A percentile compares a stretch with the other conserved stretches of the same genome.
Evolutionary conservation across 345 rosid species (phyloP).

Genomic region (Sonneratia caseolaris): DNA sequence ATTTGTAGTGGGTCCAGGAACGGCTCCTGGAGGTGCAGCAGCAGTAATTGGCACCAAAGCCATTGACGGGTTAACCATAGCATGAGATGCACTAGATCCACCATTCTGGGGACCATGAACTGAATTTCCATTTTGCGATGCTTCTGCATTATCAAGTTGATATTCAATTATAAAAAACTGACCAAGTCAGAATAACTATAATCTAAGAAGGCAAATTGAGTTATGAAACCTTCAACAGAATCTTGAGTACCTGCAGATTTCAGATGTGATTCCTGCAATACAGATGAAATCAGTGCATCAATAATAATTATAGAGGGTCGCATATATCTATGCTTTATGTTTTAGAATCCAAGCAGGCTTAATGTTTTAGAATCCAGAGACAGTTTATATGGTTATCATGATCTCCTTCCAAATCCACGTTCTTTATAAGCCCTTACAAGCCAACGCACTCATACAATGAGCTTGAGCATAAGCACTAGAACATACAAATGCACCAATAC

Average conservation of each 20-base stretch:
- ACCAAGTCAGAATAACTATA: background rate
- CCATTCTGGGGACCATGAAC: slow-evolving; percentile 60
- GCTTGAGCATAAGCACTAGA: background rate
- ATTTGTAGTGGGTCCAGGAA: slow-evolving; percentile 84
- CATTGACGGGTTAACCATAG: slow-evolving; percentile 42
- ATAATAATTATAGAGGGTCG: background rate
- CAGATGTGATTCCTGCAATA: slow-evolving; percentile 50
- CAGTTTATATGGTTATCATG: background rate
- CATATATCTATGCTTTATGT: background rate
- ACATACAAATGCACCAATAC: background rate
- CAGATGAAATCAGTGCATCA: slow-evolving; percentile 11
- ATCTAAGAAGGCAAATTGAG: slow-evolving; percentile 3
- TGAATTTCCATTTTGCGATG: slow-evolving; percentile 72
- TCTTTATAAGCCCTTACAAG: background rate
- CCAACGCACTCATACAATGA: background rate
- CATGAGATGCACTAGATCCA: slow-evolving; percentile 36
- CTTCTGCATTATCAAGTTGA: slow-evolving; percentile 27
- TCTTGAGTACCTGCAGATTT: slow-evolving; percentile 77
- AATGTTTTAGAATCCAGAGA: background rate
- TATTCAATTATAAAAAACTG: background rate
- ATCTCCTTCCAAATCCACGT: background rate
- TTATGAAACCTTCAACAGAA: slow-evolving; percentile 51
- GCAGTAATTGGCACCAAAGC: slow-evolving; percentile 54
- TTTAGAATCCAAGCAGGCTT: background rate
- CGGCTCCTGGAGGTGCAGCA: slow-evolving; percentile 39